Evolutionary conservation across 2,329 filamentous ascomycete species (phyloP).

Genomic region (Alternaria gaisen): DNA sequence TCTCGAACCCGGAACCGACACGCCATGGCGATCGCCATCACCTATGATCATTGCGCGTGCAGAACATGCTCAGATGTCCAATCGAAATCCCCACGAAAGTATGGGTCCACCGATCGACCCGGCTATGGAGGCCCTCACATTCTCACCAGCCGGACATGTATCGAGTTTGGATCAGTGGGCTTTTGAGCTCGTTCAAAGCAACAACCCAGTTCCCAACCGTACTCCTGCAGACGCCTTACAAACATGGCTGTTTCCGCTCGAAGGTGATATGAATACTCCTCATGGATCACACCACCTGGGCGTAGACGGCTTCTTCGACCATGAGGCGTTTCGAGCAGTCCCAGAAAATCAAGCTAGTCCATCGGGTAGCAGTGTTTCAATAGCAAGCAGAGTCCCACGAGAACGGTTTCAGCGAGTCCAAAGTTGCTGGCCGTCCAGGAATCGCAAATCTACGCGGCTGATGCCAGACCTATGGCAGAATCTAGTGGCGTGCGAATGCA

Average conservation of each 20-base stretch:
- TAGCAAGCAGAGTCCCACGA: conserved; percentile 50
- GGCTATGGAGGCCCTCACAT: conserved; percentile 49
- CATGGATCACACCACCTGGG: conserved; percentile 41
- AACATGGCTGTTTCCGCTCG: conserved; percentile 50
- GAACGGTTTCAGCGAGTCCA: conserved; percentile 52
- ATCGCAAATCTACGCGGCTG: conserved; percentile 41
- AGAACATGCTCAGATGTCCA: conserved; percentile 34
- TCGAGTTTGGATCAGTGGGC: conserved; percentile 50
- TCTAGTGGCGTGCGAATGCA: conserved; percentile 39
- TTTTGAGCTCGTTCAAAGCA: conserved; percentile 50
- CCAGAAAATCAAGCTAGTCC: conserved; percentile 43
- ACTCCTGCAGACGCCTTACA: conserved; percentile 49
- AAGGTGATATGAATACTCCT: conserved; percentile 39
- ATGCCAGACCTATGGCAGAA: conserved; percentile 50
- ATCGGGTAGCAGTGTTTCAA: conserved; percentile 47
- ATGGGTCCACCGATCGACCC: conserved; percentile 51
- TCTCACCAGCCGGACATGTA: conserved; percentile 46
- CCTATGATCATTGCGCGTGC: conserved; percentile 39
- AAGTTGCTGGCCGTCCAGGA: conserved; percentile 50
- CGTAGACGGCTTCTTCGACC: conserved; percentile 44
- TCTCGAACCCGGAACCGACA: conserved; percentile 44
- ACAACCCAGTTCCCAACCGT: conserved; percentile 47
- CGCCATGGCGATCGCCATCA: conserved; percentile 48
- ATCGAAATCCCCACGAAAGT: conserved; percentile 40
- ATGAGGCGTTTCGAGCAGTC: conserved; percentile 34